phyloP scores from a whole-genome alignment of 2,329 filamentous ascomycete genomes.

The Periconia sp. region DNA sequence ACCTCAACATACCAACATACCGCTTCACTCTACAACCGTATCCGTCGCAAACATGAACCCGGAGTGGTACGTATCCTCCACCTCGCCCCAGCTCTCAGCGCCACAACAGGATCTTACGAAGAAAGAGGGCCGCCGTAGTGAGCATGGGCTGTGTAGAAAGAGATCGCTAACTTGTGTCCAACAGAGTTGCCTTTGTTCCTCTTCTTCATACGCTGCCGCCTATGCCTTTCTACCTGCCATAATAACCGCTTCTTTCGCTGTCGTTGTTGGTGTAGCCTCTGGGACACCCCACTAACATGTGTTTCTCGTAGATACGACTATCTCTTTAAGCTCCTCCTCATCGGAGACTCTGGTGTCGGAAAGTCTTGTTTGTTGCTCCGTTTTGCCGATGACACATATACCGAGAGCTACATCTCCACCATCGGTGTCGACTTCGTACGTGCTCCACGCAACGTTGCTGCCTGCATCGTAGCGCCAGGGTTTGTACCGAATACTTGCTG shows the following conservation, averaged over 20 bases:
- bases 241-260: background rate
- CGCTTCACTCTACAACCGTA: slow-evolving; percentile 11
- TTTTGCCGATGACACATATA: slow-evolving; percentile 91
- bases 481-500: slow-evolving; percentile 20
- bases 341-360: slow-evolving; percentile 98
- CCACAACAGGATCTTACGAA: slow-evolving; percentile 20
- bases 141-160: background rate
- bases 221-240: background rate
- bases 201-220: background rate
- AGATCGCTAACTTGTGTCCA: slow-evolving; percentile 26
- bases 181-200: slow-evolving; percentile 24
- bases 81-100: slow-evolving; percentile 30
- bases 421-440: slow-evolving; percentile 90
- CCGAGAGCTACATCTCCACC: slow-evolving; percentile 98
- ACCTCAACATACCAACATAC: slow-evolving; percentile 7
- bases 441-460: slow-evolving; percentile 34
- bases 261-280: slow-evolving; percentile 3
- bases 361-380: slow-evolving; percentile 98
- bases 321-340: slow-evolving; percentile 99
- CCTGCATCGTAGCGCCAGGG: slow-evolving; percentile 6
- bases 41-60: slow-evolving; percentile 73
- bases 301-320: slow-evolving; percentile 86
- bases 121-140: background rate
- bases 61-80: slow-evolving; percentile 71
- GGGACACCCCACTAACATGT: slow-evolving; percentile 22